These are phyloP conservation scores for Arthrobotrys megalospora DNA, from an alignment of 2,329 filamentous ascomycete genomes.

Conservation along the genomic window DNA sequence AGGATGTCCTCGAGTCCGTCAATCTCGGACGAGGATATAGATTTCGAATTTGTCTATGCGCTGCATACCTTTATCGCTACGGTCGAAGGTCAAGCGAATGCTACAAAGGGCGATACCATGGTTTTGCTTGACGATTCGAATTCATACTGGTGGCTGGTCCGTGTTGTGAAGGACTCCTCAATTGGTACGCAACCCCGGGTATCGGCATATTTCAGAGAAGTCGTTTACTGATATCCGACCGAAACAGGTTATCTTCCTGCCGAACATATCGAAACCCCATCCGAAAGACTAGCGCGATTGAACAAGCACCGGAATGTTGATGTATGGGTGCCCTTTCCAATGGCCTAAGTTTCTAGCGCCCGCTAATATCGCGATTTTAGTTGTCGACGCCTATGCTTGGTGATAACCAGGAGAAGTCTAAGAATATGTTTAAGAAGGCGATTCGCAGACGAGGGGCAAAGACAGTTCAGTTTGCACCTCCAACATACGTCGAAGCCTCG, in stretches of 20 bases:
- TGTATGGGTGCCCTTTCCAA: slow-evolving; percentile 72
- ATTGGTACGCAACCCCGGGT: slow-evolving; percentile 74
- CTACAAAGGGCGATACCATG: slow-evolving; percentile 98
- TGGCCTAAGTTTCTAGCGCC: slow-evolving; percentile 13
- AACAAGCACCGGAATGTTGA: slow-evolving; percentile 99
- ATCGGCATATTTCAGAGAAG: slow-evolving; percentile 17
- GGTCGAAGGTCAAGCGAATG: slow-evolving; percentile 97
- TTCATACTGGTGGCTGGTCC: slow-evolving; percentile 99
- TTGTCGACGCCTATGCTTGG: slow-evolving; percentile 76
- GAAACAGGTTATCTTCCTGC: slow-evolving; percentile 88
- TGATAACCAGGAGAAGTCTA: slow-evolving; percentile 80
- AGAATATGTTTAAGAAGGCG: slow-evolving; percentile 85
- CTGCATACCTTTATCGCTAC: slow-evolving; percentile 98
- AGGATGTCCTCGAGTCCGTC: slow-evolving; percentile 98
- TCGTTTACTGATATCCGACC: slow-evolving; percentile 59
- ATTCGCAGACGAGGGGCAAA: slow-evolving; percentile 87
- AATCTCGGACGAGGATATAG: slow-evolving; percentile 85
- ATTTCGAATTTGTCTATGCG: slow-evolving; percentile 99
- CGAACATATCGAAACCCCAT: slow-evolving; percentile 98
- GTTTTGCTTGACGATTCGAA: slow-evolving; percentile 98
- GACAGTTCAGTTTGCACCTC: slow-evolving; percentile 86
- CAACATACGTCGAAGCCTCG: slow-evolving; percentile 89
- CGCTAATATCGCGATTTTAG: slow-evolving; percentile 67
- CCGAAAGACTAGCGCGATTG: slow-evolving; percentile 89
- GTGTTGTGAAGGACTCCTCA: slow-evolving; percentile 96